These are phyloP conservation scores for Mrakia hoshinonis DNA, from an alignment of 768 basidiomycete genomes.

Conservation along the genomic window DNA sequence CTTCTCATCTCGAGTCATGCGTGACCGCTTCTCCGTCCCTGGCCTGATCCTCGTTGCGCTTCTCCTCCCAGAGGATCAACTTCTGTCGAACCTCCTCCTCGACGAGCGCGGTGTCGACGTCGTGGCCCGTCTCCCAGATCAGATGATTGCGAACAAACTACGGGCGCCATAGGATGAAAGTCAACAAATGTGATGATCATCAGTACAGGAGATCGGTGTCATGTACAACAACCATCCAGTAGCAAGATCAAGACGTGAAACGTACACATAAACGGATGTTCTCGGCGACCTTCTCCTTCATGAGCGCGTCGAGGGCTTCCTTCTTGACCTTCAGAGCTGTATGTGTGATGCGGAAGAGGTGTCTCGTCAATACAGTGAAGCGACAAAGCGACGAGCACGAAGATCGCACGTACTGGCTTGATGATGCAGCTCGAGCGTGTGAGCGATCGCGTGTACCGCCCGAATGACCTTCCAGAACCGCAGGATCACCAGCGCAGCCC, in stretches of 20 bases:
- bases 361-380: too few species aligned
- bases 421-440: not conserved
- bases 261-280: slow-evolving; percentile 3
- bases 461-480: slow-evolving; percentile 1
- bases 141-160: slow-evolving; percentile 3
- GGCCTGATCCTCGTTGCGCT: not conserved
- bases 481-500: not conserved
- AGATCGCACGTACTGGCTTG: too few species aligned
- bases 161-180: not conserved
- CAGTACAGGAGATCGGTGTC: too few species aligned
- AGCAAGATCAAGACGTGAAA: not conserved
- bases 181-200: not conserved
- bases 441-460: not conserved
- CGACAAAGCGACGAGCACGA: too few species aligned
- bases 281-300: slow-evolving; percentile 4
- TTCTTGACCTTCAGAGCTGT: slow-evolving; percentile 4
- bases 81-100: slow-evolving; percentile 4
- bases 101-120: not conserved
- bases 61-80: not conserved
- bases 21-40: not conserved
- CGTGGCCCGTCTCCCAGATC: not conserved
- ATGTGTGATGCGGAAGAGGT: too few species aligned
- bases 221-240: not conserved
- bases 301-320: not conserved
- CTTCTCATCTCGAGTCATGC: too few species aligned